These are phyloP conservation scores for Beta vulgaris DNA, from an alignment of 148 eudicot genomes.

Conservation along the genomic window DNA sequence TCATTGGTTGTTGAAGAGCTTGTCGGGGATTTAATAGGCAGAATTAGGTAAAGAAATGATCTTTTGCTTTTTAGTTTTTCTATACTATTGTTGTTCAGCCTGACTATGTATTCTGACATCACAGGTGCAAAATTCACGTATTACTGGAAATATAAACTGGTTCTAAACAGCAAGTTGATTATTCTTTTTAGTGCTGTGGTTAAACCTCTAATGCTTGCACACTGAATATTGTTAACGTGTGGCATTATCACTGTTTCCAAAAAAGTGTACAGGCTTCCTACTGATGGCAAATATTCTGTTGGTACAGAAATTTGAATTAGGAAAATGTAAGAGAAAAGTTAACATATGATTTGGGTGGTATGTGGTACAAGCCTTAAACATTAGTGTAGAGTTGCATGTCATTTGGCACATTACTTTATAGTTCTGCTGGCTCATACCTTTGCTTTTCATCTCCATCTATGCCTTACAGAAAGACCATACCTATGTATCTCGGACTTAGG, in stretches of 20 bases:
- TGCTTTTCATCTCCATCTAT: constrained; percentile 14
- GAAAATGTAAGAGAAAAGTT: not conserved
- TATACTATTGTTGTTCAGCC: not conserved
- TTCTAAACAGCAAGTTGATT: not conserved
- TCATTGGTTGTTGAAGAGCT: constrained; percentile 14
- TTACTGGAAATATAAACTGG: not conserved
- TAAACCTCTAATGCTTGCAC: not conserved
- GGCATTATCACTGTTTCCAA: not conserved
- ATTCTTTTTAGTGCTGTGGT: not conserved
- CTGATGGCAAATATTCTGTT: not conserved
- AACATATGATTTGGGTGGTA: not conserved
- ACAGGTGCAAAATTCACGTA: not conserved
- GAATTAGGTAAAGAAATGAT: constrained; percentile 5
- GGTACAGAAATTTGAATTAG: not conserved
- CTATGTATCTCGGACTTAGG: too few species aligned
- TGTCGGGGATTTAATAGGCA: constrained; percentile 26
- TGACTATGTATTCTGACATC: constrained; percentile 4
- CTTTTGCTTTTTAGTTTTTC: not conserved
- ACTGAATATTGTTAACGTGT: not conserved
- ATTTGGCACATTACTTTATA: not conserved
- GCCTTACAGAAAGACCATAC: constrained; percentile 4
- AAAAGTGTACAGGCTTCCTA: not conserved
- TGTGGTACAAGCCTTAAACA: not conserved
- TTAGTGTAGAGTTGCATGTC: not conserved
- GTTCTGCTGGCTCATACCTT: constrained; percentile 21